Evolutionary conservation across 108 stramenopile genomes (phyloP).

Genomic region (Nannochloropsis granulata): DNA sequence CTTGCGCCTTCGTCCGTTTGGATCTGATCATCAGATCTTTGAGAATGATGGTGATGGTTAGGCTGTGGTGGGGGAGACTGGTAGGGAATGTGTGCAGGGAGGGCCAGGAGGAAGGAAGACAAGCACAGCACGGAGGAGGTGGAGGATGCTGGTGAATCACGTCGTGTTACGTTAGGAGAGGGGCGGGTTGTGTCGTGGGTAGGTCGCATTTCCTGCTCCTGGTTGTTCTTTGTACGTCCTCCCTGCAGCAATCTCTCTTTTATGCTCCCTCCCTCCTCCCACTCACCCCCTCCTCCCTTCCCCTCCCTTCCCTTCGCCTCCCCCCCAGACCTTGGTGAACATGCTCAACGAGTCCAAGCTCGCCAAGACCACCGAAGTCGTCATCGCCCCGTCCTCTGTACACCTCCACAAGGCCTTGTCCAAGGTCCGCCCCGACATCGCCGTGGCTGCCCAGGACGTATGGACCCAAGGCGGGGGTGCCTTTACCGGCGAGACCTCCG

Average conservation of each 20-base stretch:
- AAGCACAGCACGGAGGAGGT: too few relatives aligned
- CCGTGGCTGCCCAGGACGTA: conserved; percentile 75
- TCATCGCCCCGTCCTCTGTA: conserved; percentile 81
- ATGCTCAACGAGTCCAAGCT: conserved; percentile 39
- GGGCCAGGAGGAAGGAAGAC: too few relatives aligned
- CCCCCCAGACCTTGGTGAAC: conserved; percentile 27
- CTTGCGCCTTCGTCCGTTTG: background rate
- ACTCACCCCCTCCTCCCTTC: background rate
- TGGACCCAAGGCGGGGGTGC: conserved; percentile 68
- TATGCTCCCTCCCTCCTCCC: background rate
- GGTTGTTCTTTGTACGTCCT: too few relatives aligned
- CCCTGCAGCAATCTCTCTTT: background rate
- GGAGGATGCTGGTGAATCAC: too few relatives aligned
- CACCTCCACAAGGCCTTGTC: conserved; percentile 63
- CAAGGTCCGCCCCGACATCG: conserved; percentile 57
- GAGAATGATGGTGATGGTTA: background rate
- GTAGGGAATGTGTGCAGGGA: too few relatives aligned
- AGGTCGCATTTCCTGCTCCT: too few relatives aligned
- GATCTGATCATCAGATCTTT: background rate
- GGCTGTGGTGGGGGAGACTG: too few relatives aligned
- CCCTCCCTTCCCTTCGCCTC: background rate
- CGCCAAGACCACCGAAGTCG: conserved; percentile 54
- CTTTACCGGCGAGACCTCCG: conserved; percentile 89
- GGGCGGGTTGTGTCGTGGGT: too few relatives aligned
- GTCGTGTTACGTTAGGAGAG: too few relatives aligned